Conservation (phyloP, 2,329 filamentous ascomycete species). For the Trichophyton benhamiae region DNA sequence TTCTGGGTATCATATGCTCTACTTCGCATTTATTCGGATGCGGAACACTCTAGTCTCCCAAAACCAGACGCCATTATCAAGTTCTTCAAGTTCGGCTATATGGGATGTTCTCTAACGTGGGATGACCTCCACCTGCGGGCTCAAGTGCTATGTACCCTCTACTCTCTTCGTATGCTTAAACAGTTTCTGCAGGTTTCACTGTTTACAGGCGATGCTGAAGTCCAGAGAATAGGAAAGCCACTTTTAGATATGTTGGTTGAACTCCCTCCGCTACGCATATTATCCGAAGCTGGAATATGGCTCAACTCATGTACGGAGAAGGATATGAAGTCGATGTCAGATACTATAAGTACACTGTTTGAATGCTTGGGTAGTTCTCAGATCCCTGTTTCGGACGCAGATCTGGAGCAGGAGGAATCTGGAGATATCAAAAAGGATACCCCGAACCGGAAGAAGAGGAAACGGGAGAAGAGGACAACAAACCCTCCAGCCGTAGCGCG, state of each 20-base stretch:
- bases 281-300: conserved; percentile 6
- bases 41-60: conserved; percentile 12
- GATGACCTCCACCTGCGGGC: conserved; percentile 49
- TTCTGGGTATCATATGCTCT: conserved; percentile 29
- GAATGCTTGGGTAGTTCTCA: neutral
- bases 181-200: conserved; percentile 36
- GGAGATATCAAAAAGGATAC: conserved; percentile 4
- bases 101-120: conserved; percentile 39
- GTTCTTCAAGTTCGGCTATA: conserved; percentile 22
- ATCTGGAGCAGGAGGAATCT: conserved; percentile 4
- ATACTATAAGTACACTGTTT: neutral
- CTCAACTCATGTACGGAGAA: neutral
- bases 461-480: conserved; percentile 7
- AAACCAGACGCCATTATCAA: conserved; percentile 15
- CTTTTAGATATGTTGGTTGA: conserved; percentile 10
- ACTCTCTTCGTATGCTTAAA: conserved; percentile 50
- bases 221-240: conserved; percentile 1
- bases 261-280: conserved; percentile 15
- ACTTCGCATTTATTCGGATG: conserved; percentile 19
- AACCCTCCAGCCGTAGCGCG: neutral
- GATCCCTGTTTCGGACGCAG: neutral
- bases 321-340: neutral
- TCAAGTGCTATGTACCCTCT: conserved; percentile 48
- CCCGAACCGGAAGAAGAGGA: conserved; percentile 3
- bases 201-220: conserved; percentile 2